Evolutionary conservation across 2,329 filamentous ascomycete species (phyloP), one percentile per base, ranked within the genome.

Genomic region (Aspergillus pseudoglaucus): DNA sequence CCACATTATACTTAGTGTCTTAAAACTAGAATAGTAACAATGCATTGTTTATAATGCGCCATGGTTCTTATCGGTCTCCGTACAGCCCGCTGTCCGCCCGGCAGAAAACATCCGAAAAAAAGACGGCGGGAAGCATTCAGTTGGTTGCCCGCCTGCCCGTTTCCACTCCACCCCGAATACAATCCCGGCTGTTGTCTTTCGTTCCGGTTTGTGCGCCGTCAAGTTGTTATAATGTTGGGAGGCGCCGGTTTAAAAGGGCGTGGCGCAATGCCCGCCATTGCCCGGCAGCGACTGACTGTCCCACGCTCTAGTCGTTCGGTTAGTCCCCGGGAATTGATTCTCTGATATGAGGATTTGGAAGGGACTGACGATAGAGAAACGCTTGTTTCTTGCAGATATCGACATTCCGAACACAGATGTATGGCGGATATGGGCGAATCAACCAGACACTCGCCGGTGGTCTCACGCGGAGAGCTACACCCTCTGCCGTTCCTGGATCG

Each of bases 201-300:
- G 25, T 30, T 30, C 25, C 25, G 25, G 25, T 44, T 42, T 52
- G 50, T 32, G 47, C 20, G 43, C 48, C 18, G 17, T 8, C 17
- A 14, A 22, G 12, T 33, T 55, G 46, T 8, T 20, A 63, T 59
- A 57, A 83, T 83, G 79, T 69, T 82, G 62, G 75, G 76, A 61
- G 75, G 76, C 56, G 74, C 74, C 73, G 75, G 77, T 56, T 59
- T 81, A 47, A 68, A 73, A 52, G 74, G 70, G 66, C 69, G 73
- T 49, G 64, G 66, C 60, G 70, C 72, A 46, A 67, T 72, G 54
- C 63, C 74, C 54, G 69, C 67, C 40, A 46, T 63, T 50, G 55
- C 59, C 45, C 63, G 58, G 48, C 59, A 62, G 55, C 55, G 57
- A 50, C 55, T 61, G 47, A 49, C 57, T 51, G 49, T 61, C 37